Base-by-base conservation (phyloP, 2,329 filamentous ascomycete genomes). In the Xylariaceae sp. region DNA sequence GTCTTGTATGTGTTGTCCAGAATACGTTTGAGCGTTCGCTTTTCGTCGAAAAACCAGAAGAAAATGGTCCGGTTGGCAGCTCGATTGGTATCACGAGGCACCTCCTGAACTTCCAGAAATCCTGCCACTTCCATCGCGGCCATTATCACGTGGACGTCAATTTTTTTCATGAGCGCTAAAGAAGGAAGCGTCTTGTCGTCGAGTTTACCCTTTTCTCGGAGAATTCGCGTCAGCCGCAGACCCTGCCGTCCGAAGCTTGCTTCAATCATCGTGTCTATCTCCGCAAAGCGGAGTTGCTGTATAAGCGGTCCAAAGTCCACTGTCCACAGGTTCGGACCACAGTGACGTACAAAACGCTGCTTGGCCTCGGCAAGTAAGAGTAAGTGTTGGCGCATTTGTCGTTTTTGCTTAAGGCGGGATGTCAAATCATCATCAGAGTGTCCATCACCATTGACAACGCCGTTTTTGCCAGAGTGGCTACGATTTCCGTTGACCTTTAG, bases 71-170 rank as follows among this genome's bases (percentile, higher is more conserved):
- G 82, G 51, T 84, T 87, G 1, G 91, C 88, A 57, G 86, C 80
- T 25, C 90, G 84, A 50, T 83, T 85, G 54, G 85, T 85, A 59
- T 97, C 92, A 54, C 88, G 87, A 1, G 93, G 93, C 1, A 98
- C 85, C 69, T 98, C 93, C 65, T 98, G 93, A 5, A 95, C 81
- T 55, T 97, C 89, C 11, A 95, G 82, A 49, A 93, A 84, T 2
- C 93, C 92, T 16, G 83, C 82, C 64, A 89, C 83, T 56, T 95
- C 88, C 77, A 98, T 87, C 50, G 84, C 82, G 12, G 88, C 84
- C 67, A 97, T 84, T 51, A 90, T 86, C 47, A 85, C 82, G 37
- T 93, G 88, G 20, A 97, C 81, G 42, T 95, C 88, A 47, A 85
- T 83, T 58, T 92, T 88, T 46, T 86, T 85, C 73, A 96, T 85